Percentiles rank a stretch among this genome's conserved stretches.
Conservation (phyloP, 129 eudicot species). For the Pittosporum tobira region DNA sequence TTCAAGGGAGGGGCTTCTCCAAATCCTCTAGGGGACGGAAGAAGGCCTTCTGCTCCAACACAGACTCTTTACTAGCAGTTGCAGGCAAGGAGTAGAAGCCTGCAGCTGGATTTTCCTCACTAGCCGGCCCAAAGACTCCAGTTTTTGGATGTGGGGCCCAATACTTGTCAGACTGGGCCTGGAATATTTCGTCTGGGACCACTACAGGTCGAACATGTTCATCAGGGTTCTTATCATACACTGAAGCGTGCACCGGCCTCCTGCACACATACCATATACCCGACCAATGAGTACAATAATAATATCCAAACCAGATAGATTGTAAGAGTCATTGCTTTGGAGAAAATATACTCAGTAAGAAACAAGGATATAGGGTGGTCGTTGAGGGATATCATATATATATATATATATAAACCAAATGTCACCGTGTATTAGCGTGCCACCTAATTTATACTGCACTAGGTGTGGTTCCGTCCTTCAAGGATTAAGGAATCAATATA, state of each 20-base stretch:
- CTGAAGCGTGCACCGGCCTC: conserved; percentile 63
- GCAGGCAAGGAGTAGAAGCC: conserved; percentile 23
- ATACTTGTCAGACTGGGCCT: conserved; percentile 45
- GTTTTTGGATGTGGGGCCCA: conserved; percentile 92
- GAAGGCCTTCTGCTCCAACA: conserved; percentile 80
- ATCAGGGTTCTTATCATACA: conserved; percentile 85
- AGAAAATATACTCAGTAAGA: too few relatives aligned
- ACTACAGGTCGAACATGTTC: conserved; percentile 55
- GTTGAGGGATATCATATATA: too few relatives aligned
- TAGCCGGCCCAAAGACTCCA: conserved; percentile 75
- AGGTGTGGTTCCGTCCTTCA: too few relatives aligned
- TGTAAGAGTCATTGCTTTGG: too few relatives aligned
- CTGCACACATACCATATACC: too few relatives aligned
- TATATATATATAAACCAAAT: too few relatives aligned
- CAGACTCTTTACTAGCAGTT: conserved; percentile 36
- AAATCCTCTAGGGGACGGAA: conserved; percentile 78
- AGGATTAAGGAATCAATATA: too few relatives aligned
- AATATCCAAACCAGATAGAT: too few relatives aligned
- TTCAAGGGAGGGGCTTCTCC: conserved; percentile 51
- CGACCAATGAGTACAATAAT: too few relatives aligned
- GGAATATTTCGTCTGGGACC: conserved; percentile 67
- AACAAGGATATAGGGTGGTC: too few relatives aligned
- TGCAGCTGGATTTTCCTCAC: conserved; percentile 19
- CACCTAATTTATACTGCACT: too few relatives aligned
- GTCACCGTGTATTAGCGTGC: too few relatives aligned